Evolutionary conservation across 1,284 basidiomycete species (phyloP), one percentile per base, ranked within the genome.

Genomic region (Exsudoporus floridanus): DNA sequence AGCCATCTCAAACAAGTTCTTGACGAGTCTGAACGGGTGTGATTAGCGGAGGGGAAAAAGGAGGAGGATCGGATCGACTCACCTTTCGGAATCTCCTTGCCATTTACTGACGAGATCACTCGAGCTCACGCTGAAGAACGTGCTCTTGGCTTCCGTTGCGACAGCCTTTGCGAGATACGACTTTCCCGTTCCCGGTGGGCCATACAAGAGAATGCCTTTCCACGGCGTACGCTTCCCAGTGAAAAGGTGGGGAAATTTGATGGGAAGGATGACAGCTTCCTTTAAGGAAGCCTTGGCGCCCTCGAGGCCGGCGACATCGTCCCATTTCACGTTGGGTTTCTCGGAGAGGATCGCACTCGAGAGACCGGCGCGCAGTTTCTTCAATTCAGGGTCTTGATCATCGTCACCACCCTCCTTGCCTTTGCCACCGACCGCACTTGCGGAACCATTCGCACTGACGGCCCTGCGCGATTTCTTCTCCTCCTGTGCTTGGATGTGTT

Each of bases 81-180:
- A 92, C 93, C 92, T 79, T 74, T 99, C 96, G 19, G 92, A 95
- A 74, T 99, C 96, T 60, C 96, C 96, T 79, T 98, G 97, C 96
- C 96, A 99, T 73, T 99, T 99, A 73, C 92, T 96, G 52, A 99
- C 97, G 49, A 99, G 78, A 69, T 99, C 97, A 71, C 88, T 90
- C 46, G 91, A 94, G 63, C 90, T 94, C 55, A 99, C 94, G 61
- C 90, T 94, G 76, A 97, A 99, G 80, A 99, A 99, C 16, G 96
- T 98, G 69, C 93, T 93, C 76, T 99, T 98, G 53, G 96, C 94
- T 73, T 99, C 96, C 18, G 96, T 99, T 21, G 96, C 97, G 37
- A 99, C 96, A 0, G 97, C 96, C 73, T 99, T 99, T 2, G 96
- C 96, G 38, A 99, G 81, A 71, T 88, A 98, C 49, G 88, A 92